A percentile compares a stretch with the other conserved stretches of the same genome.
These are phyloP conservation scores for Rhizomucor miehei DNA, from an alignment of 371 early-diverging fungal genomes.

Conservation along the genomic window DNA sequence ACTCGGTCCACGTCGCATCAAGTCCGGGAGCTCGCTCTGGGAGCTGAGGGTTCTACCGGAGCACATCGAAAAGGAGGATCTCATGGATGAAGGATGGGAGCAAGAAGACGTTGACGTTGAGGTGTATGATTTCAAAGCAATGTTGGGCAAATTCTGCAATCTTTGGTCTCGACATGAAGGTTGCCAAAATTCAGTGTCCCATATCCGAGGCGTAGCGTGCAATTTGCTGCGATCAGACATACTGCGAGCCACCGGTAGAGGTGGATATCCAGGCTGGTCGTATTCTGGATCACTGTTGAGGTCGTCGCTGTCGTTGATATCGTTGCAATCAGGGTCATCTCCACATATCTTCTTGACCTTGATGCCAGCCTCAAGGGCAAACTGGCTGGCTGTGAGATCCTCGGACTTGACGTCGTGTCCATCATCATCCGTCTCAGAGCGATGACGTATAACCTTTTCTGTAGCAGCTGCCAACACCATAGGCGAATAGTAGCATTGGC, in stretches of 20 bases:
- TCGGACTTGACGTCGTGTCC: slow-evolving; percentile 22
- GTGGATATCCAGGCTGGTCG: slow-evolving; percentile 9
- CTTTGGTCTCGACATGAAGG: slow-evolving; percentile 6
- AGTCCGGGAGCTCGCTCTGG: background rate
- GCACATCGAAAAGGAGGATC: no score
- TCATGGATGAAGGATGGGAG: slow-evolving; percentile 1
- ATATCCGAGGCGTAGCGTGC: slow-evolving; percentile 30
- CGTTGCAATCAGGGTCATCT: slow-evolving; percentile 9
- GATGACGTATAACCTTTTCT: slow-evolving; percentile 36
- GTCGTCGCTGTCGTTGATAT: slow-evolving; percentile 9
- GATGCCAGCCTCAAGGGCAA: slow-evolving; percentile 41
- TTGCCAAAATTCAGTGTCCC: slow-evolving; percentile 46
- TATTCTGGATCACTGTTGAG: slow-evolving; percentile 6
- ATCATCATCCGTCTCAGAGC: background rate
- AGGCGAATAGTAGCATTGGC: slow-evolving; percentile 3
- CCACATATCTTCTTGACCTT: slow-evolving; percentile 19
- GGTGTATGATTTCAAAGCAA: background rate
- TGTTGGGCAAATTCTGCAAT: slow-evolving; percentile 4
- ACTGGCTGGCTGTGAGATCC: slow-evolving; percentile 47
- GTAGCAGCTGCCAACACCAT: slow-evolving; percentile 31
- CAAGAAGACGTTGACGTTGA: slow-evolving; percentile 9
- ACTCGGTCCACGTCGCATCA: slow-evolving; percentile 16
- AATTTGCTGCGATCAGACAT: slow-evolving; percentile 7
- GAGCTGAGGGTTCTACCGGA: background rate
- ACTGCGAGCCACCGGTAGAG: slow-evolving; percentile 12